phyloP scores from a whole-genome alignment of 257 asterid species.

The Solanum tarijense region DNA sequence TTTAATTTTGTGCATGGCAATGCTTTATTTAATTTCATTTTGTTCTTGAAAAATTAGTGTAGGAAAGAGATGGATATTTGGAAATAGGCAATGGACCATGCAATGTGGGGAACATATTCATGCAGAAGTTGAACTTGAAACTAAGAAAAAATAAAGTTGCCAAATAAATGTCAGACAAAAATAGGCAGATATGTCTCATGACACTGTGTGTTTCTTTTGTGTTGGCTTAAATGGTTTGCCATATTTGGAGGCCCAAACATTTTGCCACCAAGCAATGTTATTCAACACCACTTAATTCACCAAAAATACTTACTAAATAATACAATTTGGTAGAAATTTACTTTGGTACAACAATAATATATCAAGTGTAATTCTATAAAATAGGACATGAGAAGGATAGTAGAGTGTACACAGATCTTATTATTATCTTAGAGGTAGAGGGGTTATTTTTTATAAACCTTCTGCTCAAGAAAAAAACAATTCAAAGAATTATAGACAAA shows the following conservation, averaged over 20 bases:
- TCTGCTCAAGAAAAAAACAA: background rate
- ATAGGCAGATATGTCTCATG: constrained; percentile 10
- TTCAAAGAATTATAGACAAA: background rate
- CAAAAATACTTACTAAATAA: background rate
- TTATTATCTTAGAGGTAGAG: background rate
- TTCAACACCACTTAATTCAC: background rate
- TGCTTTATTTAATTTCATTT: constrained; percentile 4
- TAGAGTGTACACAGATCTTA: background rate
- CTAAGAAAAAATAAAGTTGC: background rate
- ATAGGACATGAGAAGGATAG: background rate
- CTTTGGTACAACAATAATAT: background rate
- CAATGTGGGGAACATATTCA: constrained; percentile 64
- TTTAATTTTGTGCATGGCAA: background rate
- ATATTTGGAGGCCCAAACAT: background rate
- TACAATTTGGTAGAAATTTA: background rate
- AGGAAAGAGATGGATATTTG: constrained; percentile 7
- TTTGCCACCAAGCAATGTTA: background rate
- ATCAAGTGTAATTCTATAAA: background rate
- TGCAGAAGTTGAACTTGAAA: constrained; percentile 40
- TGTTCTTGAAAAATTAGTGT: constrained; percentile 1
- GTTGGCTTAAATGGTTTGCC: constrained; percentile 7
- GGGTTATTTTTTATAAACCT: background rate
- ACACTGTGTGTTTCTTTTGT: constrained; percentile 12
- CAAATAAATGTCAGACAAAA: background rate
- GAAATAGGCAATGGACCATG: constrained; percentile 24